phyloP scores from a whole-genome alignment of 805 yeast species.

The Wickerhamomyces canadensis region DNA sequence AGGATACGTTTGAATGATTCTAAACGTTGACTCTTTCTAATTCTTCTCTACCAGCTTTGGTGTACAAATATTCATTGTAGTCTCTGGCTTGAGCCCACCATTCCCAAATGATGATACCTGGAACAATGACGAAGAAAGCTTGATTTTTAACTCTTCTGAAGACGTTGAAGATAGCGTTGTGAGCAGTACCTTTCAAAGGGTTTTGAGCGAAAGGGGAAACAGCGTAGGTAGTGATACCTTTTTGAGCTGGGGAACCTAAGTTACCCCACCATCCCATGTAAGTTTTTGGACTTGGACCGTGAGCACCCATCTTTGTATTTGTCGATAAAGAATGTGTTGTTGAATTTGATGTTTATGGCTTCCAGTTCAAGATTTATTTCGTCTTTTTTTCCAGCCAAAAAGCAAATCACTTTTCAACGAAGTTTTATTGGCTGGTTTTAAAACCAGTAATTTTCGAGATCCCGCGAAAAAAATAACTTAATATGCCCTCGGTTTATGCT shows the following conservation, averaged over 20 bases:
- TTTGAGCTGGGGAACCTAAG: conserved; percentile 82
- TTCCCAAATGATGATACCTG: conserved; percentile 76
- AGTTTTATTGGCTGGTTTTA: conserved; percentile 11
- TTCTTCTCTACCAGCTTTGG: conserved; percentile 97
- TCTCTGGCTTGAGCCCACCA: conserved; percentile 85
- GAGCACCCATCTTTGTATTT: conserved; percentile 43
- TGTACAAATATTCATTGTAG: conserved; percentile 89
- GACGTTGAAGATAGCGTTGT: conserved; percentile 85
- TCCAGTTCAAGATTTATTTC: not conserved
- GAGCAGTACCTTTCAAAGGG: conserved; percentile 81
- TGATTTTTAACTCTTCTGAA: conserved; percentile 92
- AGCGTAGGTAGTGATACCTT: conserved; percentile 80
- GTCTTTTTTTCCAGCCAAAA: not conserved
- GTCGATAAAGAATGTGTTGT: not conserved
- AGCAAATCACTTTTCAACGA: conserved; percentile 8
- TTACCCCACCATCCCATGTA: conserved; percentile 99
- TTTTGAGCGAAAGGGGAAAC: conserved; percentile 92
- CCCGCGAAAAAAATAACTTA: too few species aligned
- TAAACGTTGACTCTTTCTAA: conserved; percentile 56
- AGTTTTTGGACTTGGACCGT: conserved; percentile 62
- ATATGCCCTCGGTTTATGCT: too few species aligned
- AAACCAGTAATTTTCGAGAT: conserved; percentile 1
- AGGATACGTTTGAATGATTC: too few species aligned
- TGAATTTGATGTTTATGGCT: not conserved
- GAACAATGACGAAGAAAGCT: conserved; percentile 69